Conservation (phyloP, 2,329 filamentous ascomycete species). For the Xylariales sp. region DNA sequence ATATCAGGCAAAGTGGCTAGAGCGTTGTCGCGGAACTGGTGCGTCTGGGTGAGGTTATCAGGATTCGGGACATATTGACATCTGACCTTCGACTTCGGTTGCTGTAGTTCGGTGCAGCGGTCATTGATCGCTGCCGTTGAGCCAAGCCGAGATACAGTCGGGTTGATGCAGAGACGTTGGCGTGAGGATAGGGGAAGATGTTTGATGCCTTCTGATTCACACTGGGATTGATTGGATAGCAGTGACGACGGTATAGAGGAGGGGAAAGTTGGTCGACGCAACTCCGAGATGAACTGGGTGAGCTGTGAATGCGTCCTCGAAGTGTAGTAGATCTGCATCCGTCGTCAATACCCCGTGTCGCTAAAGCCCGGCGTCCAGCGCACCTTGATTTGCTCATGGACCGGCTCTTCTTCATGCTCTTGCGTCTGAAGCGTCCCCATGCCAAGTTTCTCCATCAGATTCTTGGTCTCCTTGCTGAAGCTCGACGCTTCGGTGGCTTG, state of each 20-base stretch:
- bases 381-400: slow-evolving; percentile 62
- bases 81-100: slow-evolving; percentile 60
- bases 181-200: slow-evolving; percentile 80
- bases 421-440: slow-evolving; percentile 32
- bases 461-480: slow-evolving; percentile 70
- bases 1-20: slow-evolving; percentile 87
- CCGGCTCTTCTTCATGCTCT: slow-evolving; percentile 35
- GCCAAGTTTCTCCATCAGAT: slow-evolving; percentile 64
- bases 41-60: slow-evolving; percentile 64
- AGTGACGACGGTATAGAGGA: slow-evolving; percentile 56
- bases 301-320: slow-evolving; percentile 91
- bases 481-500: slow-evolving; percentile 39
- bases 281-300: slow-evolving; percentile 79
- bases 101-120: slow-evolving; percentile 83
- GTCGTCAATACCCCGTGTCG: slow-evolving; percentile 9
- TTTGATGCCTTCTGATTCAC: slow-evolving; percentile 59
- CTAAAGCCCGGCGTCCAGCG: slow-evolving; percentile 16
- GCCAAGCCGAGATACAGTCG: slow-evolving; percentile 66
- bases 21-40: slow-evolving; percentile 80
- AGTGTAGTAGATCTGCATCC: slow-evolving; percentile 71
- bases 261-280: slow-evolving; percentile 73
- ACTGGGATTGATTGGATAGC: slow-evolving; percentile 16
- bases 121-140: slow-evolving; percentile 85
- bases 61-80: slow-evolving; percentile 77
- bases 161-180: slow-evolving; percentile 87